Evolutionary conservation across 345 rosid genomes (phyloP).

Genomic region (Chamaenerion angustifolium): DNA sequence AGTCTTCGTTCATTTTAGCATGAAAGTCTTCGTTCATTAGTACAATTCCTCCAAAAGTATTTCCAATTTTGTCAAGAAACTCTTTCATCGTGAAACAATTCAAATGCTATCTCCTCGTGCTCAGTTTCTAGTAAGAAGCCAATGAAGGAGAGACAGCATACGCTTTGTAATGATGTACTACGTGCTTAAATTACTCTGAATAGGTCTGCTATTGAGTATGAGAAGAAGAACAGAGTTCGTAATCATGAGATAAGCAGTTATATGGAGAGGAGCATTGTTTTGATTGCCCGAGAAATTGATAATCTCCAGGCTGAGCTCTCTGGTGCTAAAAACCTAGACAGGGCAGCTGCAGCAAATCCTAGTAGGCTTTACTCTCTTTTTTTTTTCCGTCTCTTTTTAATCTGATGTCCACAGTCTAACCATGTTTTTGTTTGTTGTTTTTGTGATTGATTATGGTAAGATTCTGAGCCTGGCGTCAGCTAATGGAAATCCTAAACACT

Average conservation of each 20-base stretch:
- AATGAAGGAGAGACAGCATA: background rate
- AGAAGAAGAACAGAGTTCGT: constrained; percentile 55
- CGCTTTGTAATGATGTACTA: constrained; percentile 1
- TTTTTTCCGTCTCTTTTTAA: no score
- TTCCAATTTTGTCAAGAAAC: no score
- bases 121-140: background rate
- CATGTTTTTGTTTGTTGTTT: no score
- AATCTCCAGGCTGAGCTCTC: constrained; percentile 32
- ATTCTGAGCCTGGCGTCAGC: no score
- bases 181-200: constrained; percentile 3
- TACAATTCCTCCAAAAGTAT: no score
- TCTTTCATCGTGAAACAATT: no score
- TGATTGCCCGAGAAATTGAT: constrained; percentile 36
- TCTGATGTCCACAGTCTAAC: no score
- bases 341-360: constrained; percentile 9
- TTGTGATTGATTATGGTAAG: no score
- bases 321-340: constrained; percentile 36
- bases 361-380: no score
- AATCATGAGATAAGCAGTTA: constrained; percentile 46
- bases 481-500: no score
- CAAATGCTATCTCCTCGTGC: no score
- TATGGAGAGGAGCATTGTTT: constrained; percentile 45
- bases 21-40: background rate
- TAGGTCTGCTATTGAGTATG: constrained; percentile 62
- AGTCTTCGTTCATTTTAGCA: no score